Evolutionary conservation across 2,329 filamentous ascomycete species (phyloP), one percentile per base, ranked within the genome.

Genomic region (Chaetomium strumarium): DNA sequence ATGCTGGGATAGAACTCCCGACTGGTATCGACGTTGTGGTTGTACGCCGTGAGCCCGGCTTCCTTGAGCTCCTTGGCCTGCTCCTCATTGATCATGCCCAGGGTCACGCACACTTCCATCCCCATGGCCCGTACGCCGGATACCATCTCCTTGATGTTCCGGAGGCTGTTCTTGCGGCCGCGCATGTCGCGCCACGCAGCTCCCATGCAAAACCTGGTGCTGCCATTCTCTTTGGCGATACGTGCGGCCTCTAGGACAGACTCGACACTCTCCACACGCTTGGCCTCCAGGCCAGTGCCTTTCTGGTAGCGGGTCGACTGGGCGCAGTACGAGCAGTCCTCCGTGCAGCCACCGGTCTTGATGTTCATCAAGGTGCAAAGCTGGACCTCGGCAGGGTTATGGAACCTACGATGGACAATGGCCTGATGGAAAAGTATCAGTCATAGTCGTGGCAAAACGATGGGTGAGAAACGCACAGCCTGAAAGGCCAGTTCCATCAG

Each of bases 361-460:
- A 96, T 96, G 76, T 95, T 95, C 88, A 95, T 95, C 53, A 96
- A 77, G 0, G 90, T 96, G 74, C 90, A 96, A 71, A 95, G 86
- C 70, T 96, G 90, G 58, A 96, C 88, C 29, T 88, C 84, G 43
- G 84, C 77, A 7, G 90, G 88, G 64, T 88, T 80, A 72, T 95
- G 90, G 74, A 95, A 95, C 62, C 86, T 85, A 42, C 89, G 84
- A 70, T 96, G 90, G 52, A 95, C 74, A 34, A 78, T 80, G 59
- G 81, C 83, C 89, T 93, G 59, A n/a, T 13, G 24, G 50, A 24
- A 1, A 8, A 19, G 17, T 12, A n/a, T 31, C 16, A 29, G 40
- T 30, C 12, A 8, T 9, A 10, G 40, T 30, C 10, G 24, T 13
- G 20, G 16, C 9, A 14, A 41, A 29, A 14, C 5, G 20, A 12